Conservation (phyloP, 495 filamentous ascomycete genomes). For the Aspergillus nanangensis region DNA sequence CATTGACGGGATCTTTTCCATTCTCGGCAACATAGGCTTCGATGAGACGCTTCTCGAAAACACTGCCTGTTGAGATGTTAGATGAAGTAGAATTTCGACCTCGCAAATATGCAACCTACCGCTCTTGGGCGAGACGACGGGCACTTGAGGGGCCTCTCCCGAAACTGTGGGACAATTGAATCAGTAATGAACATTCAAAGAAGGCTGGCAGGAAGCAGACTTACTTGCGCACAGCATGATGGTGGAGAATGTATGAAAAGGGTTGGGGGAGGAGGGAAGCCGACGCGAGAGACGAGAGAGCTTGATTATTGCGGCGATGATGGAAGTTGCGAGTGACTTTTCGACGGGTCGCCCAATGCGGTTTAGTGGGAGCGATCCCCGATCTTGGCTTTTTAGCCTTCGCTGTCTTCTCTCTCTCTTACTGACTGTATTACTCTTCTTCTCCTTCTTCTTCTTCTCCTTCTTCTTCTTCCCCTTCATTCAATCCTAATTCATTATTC, state of each 20-base stretch:
- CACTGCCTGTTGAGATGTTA: slow-evolving; percentile 55
- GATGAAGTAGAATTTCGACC: slow-evolving; percentile 11
- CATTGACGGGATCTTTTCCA: slow-evolving; percentile 88
- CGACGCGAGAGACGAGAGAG: slow-evolving; percentile 25
- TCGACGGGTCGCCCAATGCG: slow-evolving; percentile 32
- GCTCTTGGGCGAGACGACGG: slow-evolving; percentile 90
- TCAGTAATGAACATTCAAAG: slow-evolving; percentile 13
- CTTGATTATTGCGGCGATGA: too few species aligned
- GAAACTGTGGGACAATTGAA: slow-evolving; percentile 60
- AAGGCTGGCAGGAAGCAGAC: slow-evolving; percentile 17
- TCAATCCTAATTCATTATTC: neutral
- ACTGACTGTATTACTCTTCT: neutral
- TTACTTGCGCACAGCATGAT: slow-evolving; percentile 73
- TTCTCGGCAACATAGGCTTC: slow-evolving; percentile 93
- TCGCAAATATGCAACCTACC: slow-evolving; percentile 52
- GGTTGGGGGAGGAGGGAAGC: slow-evolving; percentile 17
- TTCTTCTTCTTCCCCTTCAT: neutral
- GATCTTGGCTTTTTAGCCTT: slow-evolving; percentile 10
- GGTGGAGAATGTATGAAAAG: slow-evolving; percentile 26
- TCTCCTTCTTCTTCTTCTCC: neutral
- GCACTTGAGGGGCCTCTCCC: slow-evolving; percentile 91
- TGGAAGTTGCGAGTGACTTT: slow-evolving; percentile 40
- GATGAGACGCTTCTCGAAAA: slow-evolving; percentile 93
- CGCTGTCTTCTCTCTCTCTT: neutral
- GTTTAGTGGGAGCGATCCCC: slow-evolving; percentile 27